Evolutionary conservation across 2,329 filamentous ascomycete species (phyloP), one percentile per base, ranked within the genome.

Genomic region (Lojkania enalia): DNA sequence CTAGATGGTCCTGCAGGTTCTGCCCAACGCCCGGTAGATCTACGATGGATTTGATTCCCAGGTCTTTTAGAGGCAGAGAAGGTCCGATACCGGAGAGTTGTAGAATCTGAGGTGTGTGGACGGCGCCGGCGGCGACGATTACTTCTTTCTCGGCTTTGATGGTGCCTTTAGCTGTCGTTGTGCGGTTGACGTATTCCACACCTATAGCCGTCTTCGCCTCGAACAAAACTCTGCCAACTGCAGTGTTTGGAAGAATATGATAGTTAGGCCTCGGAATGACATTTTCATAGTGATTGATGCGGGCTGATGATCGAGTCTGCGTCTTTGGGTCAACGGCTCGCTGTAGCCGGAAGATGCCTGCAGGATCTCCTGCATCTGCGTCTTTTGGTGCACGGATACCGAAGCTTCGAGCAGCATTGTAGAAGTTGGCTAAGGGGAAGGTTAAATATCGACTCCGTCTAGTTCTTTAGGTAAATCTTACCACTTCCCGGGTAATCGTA

Each of bases 101-200:
- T 2, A 86, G 71, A 3, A 86, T 64, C 57, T 84, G 80, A 0
- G 84, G 83, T 0, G 82, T 81, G 47, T 82, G 74, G 14, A 85
- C 69, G 20, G 72, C 75, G 2, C 83, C 83, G 1, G 80, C 80
- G 3, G 77, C 77, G 1, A 86, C 53, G 18, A 86, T 75, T 9
- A 85, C 74, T 53, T 86, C 83, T 35, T 57, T 60, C 2, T 20
- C 46, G 3, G 60, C 60, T 9, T 11, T 33, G 16, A 58, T 43
- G 3, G 19, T 42, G 18, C 42, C 37, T n/a, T 13, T 50, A 0
- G 43, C 48, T 6, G 30, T 40, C 16, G 36, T 39, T 1, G 32
- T 13, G 6, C 27, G 48, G 11, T 46, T 31, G 5, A 55, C 32
- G 29, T 50, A 55, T 14, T 58, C 49, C 1, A 63, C 58, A 15